A percentile compares a stretch with the other conserved stretches of the same genome.
phyloP scores from a whole-genome alignment of 2,329 filamentous ascomycete genomes.

The Trematosphaeria pertusa region DNA sequence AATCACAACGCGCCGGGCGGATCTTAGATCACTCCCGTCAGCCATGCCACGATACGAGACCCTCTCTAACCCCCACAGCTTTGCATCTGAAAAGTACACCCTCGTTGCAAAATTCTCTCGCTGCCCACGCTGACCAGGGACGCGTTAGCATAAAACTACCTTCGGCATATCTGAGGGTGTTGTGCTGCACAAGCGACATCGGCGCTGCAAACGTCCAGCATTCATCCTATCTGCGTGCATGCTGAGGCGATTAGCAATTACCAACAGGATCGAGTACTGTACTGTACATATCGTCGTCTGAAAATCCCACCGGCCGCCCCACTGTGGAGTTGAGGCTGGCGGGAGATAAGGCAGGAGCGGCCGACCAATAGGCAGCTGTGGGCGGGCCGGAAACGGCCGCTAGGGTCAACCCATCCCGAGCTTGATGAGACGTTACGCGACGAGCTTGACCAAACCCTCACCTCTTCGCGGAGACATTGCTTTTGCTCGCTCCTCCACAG shows the following conservation, averaged over 20 bases:
- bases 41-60: too few relatives aligned
- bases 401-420: slow-evolving; percentile 14
- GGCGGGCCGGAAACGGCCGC: slow-evolving; percentile 6
- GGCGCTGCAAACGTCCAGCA: neutral
- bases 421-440: slow-evolving; percentile 21
- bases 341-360: slow-evolving; percentile 25
- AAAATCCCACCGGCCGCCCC: slow-evolving; percentile 2
- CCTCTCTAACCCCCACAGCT: too few relatives aligned
- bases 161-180: too few relatives aligned
- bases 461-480: slow-evolving; percentile 11
- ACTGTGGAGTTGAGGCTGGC: slow-evolving; percentile 9
- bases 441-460: slow-evolving; percentile 15
- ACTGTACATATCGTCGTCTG: too few relatives aligned
- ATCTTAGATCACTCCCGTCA: too few relatives aligned
- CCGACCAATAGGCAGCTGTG: slow-evolving; percentile 14
- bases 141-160: too few relatives aligned
- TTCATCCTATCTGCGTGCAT: slow-evolving; percentile 3
- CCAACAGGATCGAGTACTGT: neutral
- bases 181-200: slow-evolving; percentile 1
- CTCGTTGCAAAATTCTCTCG: too few relatives aligned
- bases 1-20: too few relatives aligned
- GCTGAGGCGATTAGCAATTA: neutral
- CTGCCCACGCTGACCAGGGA: too few relatives aligned
- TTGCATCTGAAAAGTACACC: too few relatives aligned
- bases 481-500: slow-evolving; percentile 16